Evolutionary conservation across 2,329 filamentous ascomycete species (phyloP).

Genomic region (Aaosphaeria arxii): DNA sequence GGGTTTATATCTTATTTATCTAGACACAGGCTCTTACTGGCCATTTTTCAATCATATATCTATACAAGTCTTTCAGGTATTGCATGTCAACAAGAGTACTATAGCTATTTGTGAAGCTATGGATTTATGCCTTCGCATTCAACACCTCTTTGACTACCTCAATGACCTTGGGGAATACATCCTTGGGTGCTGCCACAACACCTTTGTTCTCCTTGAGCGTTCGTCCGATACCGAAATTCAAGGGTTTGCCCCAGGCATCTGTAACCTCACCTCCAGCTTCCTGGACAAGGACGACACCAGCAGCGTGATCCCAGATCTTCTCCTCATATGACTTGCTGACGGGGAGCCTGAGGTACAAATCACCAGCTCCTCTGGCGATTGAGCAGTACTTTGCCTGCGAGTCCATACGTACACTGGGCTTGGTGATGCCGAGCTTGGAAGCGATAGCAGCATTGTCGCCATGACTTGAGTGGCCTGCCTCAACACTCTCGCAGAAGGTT

Average conservation of each 20-base stretch:
- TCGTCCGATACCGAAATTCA: constrained; percentile 84
- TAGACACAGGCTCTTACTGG: too few species aligned
- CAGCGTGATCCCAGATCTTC: constrained; percentile 99
- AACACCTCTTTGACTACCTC: constrained; percentile 80
- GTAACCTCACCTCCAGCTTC: constrained; percentile 92
- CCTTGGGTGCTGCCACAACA: constrained; percentile 80
- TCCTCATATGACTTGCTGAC: constrained; percentile 86
- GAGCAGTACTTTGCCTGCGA: constrained; percentile 97
- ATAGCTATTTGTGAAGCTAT: too few species aligned
- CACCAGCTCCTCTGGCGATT: constrained; percentile 88
- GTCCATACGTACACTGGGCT: constrained; percentile 91
- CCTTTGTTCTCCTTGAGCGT: constrained; percentile 90
- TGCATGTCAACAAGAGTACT: too few species aligned
- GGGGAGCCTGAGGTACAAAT: constrained; percentile 89
- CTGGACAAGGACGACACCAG: constrained; percentile 87
- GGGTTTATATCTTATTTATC: too few species aligned
- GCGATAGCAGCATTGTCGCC: constrained; percentile 84
- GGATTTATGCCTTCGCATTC: constrained; percentile 25
- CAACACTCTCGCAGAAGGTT: constrained; percentile 95
- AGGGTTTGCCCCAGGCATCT: constrained; percentile 76
- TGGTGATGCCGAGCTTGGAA: constrained; percentile 78
- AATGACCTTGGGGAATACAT: constrained; percentile 73
- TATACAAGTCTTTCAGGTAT: too few species aligned
- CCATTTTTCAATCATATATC: too few species aligned
- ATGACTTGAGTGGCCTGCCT: constrained; percentile 88